Percentiles rank a stretch among this genome's conserved stretches.
Evolutionary conservation across 352 stramenopile genomes (phyloP).

Genomic region (Phytophthora constricta): DNA sequence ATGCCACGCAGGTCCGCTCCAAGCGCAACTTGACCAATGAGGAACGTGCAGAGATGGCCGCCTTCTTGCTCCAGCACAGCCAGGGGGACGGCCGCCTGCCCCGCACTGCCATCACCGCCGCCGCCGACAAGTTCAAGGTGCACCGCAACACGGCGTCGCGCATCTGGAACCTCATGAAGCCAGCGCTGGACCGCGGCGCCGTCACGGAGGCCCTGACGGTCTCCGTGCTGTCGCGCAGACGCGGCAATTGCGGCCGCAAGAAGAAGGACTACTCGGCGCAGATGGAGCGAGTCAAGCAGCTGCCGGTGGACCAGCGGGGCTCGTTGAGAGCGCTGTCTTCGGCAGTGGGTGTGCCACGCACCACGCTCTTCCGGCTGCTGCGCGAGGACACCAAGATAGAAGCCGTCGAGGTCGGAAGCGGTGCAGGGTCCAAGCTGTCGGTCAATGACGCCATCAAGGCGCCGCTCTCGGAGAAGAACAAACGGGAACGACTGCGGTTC

Average conservation of each 20-base stretch:
- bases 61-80: constrained; percentile 47
- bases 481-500: constrained; percentile 42
- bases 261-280: constrained; percentile 51
- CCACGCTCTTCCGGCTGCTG: constrained; percentile 46
- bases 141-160: constrained; percentile 52
- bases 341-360: constrained; percentile 47
- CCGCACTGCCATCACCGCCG: constrained; percentile 39
- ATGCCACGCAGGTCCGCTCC: no score
- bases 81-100: constrained; percentile 35
- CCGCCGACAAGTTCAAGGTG: constrained; percentile 42
- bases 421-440: constrained; percentile 8
- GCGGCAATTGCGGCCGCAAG: constrained; percentile 47
- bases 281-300: constrained; percentile 42
- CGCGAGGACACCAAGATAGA: constrained; percentile 24
- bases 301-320: constrained; percentile 44
- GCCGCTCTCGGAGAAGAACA: constrained; percentile 48
- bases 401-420: not conserved
- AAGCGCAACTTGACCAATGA: constrained; percentile 50
- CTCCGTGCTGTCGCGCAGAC: constrained; percentile 47
- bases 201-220: constrained; percentile 35
- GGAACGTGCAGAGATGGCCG: constrained; percentile 44
- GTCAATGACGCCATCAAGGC: constrained; percentile 43
- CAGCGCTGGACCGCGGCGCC: constrained; percentile 21
- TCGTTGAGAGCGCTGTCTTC: constrained; percentile 44
- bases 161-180: constrained; percentile 50